Evolutionary conservation across 1,284 basidiomycete genomes (phyloP).

Genomic region (Kalmanozyma brasiliensis): DNA sequence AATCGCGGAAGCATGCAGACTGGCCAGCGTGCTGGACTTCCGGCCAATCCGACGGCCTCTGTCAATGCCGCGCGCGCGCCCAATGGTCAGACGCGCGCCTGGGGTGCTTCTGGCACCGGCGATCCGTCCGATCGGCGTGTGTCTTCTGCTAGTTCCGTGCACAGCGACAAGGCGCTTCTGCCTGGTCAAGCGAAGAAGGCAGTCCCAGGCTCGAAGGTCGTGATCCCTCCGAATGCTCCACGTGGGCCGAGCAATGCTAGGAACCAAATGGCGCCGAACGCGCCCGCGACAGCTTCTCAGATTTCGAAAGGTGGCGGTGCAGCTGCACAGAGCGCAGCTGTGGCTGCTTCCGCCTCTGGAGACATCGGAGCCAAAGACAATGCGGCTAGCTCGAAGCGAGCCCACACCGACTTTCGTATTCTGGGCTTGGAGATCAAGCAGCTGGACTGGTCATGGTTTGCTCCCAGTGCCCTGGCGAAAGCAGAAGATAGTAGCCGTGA

Average conservation of each 20-base stretch:
- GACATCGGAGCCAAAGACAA: slow-evolving; percentile 6
- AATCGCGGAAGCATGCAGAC: slow-evolving; percentile 17
- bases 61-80: slow-evolving; percentile 17
- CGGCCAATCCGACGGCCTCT: slow-evolving; percentile 24
- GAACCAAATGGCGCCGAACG: slow-evolving; percentile 13
- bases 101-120: slow-evolving; percentile 12
- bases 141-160: slow-evolving; percentile 30
- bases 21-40: slow-evolving; percentile 18
- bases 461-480: slow-evolving; percentile 10
- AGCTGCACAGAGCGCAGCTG: slow-evolving; percentile 1
- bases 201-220: slow-evolving; percentile 38
- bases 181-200: slow-evolving; percentile 10
- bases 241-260: slow-evolving; percentile 30
- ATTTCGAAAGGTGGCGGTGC: neutral
- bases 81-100: slow-evolving; percentile 17
- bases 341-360: slow-evolving; percentile 1
- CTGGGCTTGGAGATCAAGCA: slow-evolving; percentile 48
- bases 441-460: slow-evolving; percentile 54
- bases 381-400: slow-evolving; percentile 16
- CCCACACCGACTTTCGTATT: slow-evolving; percentile 56
- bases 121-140: slow-evolving; percentile 12
- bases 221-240: slow-evolving; percentile 36
- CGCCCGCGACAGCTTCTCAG: neutral
- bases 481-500: neutral
- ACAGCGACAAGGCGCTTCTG: slow-evolving; percentile 23